Base-by-base conservation (phyloP, 2,329 filamentous ascomycete genomes). In the Macrophomina phaseolina region DNA sequence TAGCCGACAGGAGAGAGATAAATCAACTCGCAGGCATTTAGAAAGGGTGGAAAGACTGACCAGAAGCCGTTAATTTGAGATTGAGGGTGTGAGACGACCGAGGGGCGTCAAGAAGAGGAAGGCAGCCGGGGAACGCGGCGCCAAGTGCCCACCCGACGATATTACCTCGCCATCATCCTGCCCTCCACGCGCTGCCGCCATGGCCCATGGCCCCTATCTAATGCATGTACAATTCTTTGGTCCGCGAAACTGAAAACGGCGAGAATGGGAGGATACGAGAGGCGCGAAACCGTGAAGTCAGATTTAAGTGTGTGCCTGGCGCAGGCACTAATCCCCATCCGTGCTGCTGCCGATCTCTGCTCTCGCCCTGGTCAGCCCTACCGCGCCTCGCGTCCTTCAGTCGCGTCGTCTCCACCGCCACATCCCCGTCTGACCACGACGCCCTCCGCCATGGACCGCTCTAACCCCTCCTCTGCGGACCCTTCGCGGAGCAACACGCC, bases 401-500 rank as follows among this genome's bases (percentile, higher is more conserved):
- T 28, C 42, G 42, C 58, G 32, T 28, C 42, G 18, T 45, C 32
- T 34, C 58, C 36, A 34, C 45, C 28, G 16, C 9, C 56, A n/a
- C 42, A 30, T 30, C 46, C 36, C 30, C 23, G 11, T 23, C n/a
- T 32, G 14, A 42, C 16, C 6, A 62, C 42, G 14, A 38, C 42
- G 30, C 45, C 11, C 6, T 30, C 58, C 46, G 49, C 30, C 52
- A 73, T 73, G 71, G 64, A 68, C 14, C 65, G 61, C 36, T 70
- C 71, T 46, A 68, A 69, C 36, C 46, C 65, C 38, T 69, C 72
- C 8, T 74, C 73, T 14, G 66, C 58, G 40, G 56, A 65, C n/a
- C 68, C 67, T 9, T 76, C 74, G 28, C 75, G 78, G 34, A 78
- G 76, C 46, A 81, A 81, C 23, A 84, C 82, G 34, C 82, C 76